Evolutionary conservation across 202 grass and related monocot genomes (phyloP).

Genomic region (Digitaria exilis): DNA sequence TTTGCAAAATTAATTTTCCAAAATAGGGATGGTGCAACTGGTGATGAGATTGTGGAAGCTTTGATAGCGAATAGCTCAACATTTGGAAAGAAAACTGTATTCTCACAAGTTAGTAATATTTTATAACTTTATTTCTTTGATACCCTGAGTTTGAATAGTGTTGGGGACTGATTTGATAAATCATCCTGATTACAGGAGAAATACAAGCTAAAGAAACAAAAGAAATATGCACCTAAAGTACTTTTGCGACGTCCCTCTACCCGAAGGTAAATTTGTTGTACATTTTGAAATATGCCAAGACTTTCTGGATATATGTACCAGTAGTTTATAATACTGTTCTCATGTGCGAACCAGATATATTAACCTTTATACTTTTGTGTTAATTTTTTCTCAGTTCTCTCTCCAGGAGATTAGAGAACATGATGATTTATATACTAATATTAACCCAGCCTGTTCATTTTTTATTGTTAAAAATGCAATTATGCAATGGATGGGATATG

Average conservation of each 20-base stretch:
- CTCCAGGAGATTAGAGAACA: background rate
- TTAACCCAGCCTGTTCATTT: background rate
- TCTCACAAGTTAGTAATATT: conserved; percentile 75
- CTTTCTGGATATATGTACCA: background rate
- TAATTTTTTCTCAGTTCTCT: background rate
- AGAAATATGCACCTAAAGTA: conserved; percentile 97
- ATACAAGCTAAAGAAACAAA: conserved; percentile 98
- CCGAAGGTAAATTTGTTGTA: conserved; percentile 52
- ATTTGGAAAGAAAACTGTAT: conserved; percentile 79
- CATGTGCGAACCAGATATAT: background rate
- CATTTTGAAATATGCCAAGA: background rate
- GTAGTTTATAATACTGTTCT: background rate
- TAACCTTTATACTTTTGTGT: background rate
- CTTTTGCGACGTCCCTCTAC: conserved; percentile 77
- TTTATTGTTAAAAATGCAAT: background rate
- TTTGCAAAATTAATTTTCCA: conserved; percentile 3
- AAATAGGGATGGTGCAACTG: conserved; percentile 75
- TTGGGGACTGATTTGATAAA: conserved; percentile 3
- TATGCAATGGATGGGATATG: background rate
- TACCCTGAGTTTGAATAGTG: background rate
- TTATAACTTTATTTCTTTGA: conserved; percentile 1
- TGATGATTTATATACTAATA: background rate
- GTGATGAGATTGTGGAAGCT: conserved; percentile 83
- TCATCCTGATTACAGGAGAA: conserved; percentile 62
- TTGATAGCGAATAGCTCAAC: conserved; percentile 94